These are phyloP conservation scores for Theobroma cacao DNA, from an alignment of 345 rosid species.

Conservation along the genomic window DNA sequence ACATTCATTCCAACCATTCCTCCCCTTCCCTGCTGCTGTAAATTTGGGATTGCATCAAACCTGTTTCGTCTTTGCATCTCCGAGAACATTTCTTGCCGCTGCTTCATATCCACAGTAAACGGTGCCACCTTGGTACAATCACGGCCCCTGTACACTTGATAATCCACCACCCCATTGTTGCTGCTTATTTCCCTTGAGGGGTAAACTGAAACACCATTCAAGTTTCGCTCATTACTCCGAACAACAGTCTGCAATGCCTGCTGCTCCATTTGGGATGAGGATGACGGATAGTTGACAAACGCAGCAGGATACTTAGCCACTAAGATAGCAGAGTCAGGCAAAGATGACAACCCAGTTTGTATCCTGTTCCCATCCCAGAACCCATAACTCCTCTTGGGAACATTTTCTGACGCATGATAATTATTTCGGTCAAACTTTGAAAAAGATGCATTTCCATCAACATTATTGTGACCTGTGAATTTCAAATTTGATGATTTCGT, in stretches of 20 bases:
- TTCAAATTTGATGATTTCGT: conserved; percentile 40
- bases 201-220: conserved; percentile 33
- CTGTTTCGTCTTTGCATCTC: conserved; percentile 51
- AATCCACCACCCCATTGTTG: conserved; percentile 43
- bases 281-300: conserved; percentile 37
- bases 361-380: conserved; percentile 88
- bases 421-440: conserved; percentile 48
- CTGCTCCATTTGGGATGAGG: conserved; percentile 39
- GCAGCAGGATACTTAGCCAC: conserved; percentile 79
- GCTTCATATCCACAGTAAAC: conserved; percentile 47
- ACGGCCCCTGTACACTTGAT: conserved; percentile 35
- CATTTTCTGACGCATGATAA: conserved; percentile 49
- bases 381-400: conserved; percentile 63
- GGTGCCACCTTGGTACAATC: conserved; percentile 40
- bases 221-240: conserved; percentile 29
- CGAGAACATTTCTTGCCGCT: conserved; percentile 32
- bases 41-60: conserved; percentile 38
- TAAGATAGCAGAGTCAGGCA: conserved; percentile 70
- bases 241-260: conserved; percentile 34
- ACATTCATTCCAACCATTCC: conserved; percentile 49
- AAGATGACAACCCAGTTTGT: conserved; percentile 66
- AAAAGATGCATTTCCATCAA: conserved; percentile 26
- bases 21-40: conserved; percentile 50
- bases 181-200: conserved; percentile 33
- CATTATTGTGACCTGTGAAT: conserved; percentile 31